Base-by-base conservation (phyloP, 2,329 filamentous ascomycete species). In the Thielaviopsis musarum region DNA sequence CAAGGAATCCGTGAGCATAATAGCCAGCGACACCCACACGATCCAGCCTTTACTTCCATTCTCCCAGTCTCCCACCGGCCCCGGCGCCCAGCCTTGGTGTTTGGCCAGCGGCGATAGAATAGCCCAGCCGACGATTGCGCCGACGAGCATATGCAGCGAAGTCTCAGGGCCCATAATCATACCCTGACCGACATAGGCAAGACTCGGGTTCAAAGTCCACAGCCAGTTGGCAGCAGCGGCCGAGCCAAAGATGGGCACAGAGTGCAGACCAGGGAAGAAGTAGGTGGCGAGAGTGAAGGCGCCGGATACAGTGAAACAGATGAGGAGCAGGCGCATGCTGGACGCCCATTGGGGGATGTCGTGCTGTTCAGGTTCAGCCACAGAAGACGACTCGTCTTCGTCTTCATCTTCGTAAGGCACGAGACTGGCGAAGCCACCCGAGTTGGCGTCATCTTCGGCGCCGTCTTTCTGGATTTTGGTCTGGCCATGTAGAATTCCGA, bases 151-250 rank as follows among this genome's bases (percentile, higher is more conserved):
- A 66, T 97, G 91, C 57, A 95, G 77, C 2, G 91, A 97, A 0
- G 93, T 98, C 48, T 89, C 85, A 3, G 91, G 88, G 0, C 93
- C 93, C 93, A 98, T 98, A 67, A 98, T 97, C 63, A 98, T 94
- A 12, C 93, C 93, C 72, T 98, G 93, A 0, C 93, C 93, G 26
- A 97, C 83, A 69, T 98, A 98, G 2, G 93, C 93, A n/a, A 95
- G 85, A 53, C 90, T 96, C 0, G 93, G 93, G 65, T 98, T 98
- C 6, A 98, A 75, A 0, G 88, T 93, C 93, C 93, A 98, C 0
- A 96, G 79, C 91, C 91, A 98, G 1, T 81, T 81, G 1, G 80
- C 73, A 0, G 90, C 90, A 6, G 94, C 79, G 1, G 79, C 72
- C 0, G 78, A 72, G 0, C 93, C 93, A 65, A 97, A 88, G 26